Evolutionary conservation across 306 rosid genomes (phyloP), one percentile per base, ranked within the genome.

Genomic region (Cicer cuneatum): DNA sequence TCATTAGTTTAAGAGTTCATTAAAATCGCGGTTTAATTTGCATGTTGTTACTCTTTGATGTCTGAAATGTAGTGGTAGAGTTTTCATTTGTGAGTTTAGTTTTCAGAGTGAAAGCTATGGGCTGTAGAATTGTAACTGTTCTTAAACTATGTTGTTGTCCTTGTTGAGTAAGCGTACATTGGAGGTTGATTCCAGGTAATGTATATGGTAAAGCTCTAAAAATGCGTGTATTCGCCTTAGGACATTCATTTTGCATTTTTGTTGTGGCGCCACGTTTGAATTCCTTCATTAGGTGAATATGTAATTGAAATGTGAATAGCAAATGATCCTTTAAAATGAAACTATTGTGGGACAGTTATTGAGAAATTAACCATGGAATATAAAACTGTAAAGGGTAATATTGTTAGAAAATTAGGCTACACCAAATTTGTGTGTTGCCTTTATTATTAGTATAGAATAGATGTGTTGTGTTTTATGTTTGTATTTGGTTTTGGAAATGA

Each of bases 121-220:
- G 89, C 80, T 53, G 86, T 87, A 76, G 89, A 78, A 80, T 74
- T 86, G 78, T 54, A 56, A 59, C 39, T 85, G 82, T 79, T 87
- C 71, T 76, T 79, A 79, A 94, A 90, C 87, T 77, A 94, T 94
- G 98, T 87, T 94, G 95, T 91, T 94, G 93, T 94, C 98, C 89
- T 90, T 90, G 84, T 43, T 94, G 85, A 91, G 98, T 87, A 90
- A 87, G 86, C 97, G 97, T 75, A 74, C 87, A 9, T 91, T 94
- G 93, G 98, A 90, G 85, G 93, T 89, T 83, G 97, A 90, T 94
- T 91, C 95, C 86, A 94, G 97, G 98, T 91, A 76, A 73, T 24
- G 24, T 13, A 45, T 37, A 51, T 3, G 6, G 39, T 8, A 21
- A 33, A 65, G 3, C 5, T 42, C 7, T 14, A 61, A 11, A 38